phyloP scores from a whole-genome alignment of 768 basidiomycete genomes.

The Agaricus subrufescens region DNA sequence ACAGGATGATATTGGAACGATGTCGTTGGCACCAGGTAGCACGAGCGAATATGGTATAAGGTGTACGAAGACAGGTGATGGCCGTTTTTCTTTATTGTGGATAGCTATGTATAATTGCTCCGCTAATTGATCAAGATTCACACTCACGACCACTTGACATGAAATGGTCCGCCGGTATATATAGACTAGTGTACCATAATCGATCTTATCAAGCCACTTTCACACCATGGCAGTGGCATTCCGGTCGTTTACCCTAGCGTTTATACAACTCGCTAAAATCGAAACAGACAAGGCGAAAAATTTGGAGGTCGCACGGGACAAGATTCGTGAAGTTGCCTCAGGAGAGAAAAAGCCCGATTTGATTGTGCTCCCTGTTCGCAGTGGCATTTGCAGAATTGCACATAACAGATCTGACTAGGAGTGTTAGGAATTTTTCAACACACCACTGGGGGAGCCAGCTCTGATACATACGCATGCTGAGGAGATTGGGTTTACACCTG shows the following conservation, averaged over 20 bases:
- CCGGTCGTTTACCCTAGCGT: slow-evolving; percentile 78
- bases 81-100: not conserved
- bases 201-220: not conserved
- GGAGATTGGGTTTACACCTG: slow-evolving; percentile 58
- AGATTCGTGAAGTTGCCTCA: slow-evolving; percentile 68
- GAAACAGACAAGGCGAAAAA: slow-evolving; percentile 72
- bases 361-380: slow-evolving; percentile 76
- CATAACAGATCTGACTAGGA: not conserved
- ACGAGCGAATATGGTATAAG: slow-evolving; percentile 3
- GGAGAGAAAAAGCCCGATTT: slow-evolving; percentile 62
- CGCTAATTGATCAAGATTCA: too few relatives aligned
- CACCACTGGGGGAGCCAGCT: slow-evolving; percentile 73
- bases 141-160: too few relatives aligned
- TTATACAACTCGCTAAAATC: slow-evolving; percentile 84
- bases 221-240: slow-evolving; percentile 23
- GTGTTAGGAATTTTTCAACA: slow-evolving; percentile 81
- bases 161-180: too few relatives aligned
- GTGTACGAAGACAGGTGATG: not conserved
- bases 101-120: too few relatives aligned
- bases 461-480: slow-evolving; percentile 81
- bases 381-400: not conserved
- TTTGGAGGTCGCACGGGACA: slow-evolving; percentile 74
- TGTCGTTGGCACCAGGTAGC: not conserved
- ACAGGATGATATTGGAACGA: not conserved
- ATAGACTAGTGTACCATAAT: too few relatives aligned